Evolutionary conservation across 148 eudicot genomes (phyloP).

Genomic region (Chenopodium suecicum): DNA sequence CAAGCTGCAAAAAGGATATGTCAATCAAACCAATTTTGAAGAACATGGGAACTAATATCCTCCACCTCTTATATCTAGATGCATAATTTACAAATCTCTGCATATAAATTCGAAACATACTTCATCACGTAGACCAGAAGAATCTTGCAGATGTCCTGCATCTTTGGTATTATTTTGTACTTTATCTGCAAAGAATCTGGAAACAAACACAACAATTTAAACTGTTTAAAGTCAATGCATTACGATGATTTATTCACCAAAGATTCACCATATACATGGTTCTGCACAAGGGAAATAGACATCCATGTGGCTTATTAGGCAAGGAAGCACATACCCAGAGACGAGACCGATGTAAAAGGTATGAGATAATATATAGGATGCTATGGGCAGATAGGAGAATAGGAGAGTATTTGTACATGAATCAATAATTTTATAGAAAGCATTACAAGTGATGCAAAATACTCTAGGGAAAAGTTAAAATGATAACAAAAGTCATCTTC

Average conservation of each 20-base stretch:
- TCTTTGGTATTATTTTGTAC: conserved; percentile 43
- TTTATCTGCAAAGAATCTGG: conserved; percentile 66
- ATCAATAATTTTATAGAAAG: neutral
- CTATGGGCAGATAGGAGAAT: neutral
- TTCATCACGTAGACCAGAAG: conserved; percentile 83
- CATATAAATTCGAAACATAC: conserved; percentile 35
- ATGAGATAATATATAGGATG: neutral
- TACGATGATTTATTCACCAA: neutral
- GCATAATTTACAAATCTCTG: neutral
- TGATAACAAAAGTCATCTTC: neutral
- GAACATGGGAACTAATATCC: neutral
- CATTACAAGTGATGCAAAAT: neutral
- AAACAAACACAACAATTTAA: conserved; percentile 7
- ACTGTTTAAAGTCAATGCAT: neutral
- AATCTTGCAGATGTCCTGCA: conserved; percentile 54
- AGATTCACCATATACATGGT: neutral
- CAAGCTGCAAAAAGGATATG: conserved; percentile 53
- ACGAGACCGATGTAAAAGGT: neutral
- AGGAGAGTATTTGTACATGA: neutral
- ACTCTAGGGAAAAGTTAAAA: neutral
- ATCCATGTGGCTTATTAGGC: neutral
- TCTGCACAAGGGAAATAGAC: neutral
- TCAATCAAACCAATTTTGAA: neutral
- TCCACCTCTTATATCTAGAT: neutral
- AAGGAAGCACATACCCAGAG: neutral